A percentile compares a stretch with the other conserved stretches of the same genome.
These are phyloP conservation scores for Monilinia laxa DNA, from an alignment of 2,329 filamentous ascomycete species.

Conservation along the genomic window DNA sequence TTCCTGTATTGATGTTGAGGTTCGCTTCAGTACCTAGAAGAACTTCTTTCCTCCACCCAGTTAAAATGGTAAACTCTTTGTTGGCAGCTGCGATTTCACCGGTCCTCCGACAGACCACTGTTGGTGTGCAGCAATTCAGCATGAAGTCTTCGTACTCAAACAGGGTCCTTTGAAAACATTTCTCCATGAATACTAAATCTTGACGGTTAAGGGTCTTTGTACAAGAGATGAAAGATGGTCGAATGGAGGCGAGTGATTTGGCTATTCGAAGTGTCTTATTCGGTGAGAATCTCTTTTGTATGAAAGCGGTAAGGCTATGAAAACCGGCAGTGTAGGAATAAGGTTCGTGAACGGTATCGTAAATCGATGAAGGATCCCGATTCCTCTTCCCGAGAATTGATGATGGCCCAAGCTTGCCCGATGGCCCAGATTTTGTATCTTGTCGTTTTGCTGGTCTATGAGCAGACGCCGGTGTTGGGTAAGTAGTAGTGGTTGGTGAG, in stretches of 20 bases:
- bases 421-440: slow-evolving; percentile 30
- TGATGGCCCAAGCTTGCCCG: slow-evolving; percentile 36
- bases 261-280: slow-evolving; percentile 80
- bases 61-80: slow-evolving; percentile 94
- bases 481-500: slow-evolving; percentile 48
- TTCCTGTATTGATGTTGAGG: slow-evolving; percentile 71
- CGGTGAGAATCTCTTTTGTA: slow-evolving; percentile 74
- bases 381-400: slow-evolving; percentile 50
- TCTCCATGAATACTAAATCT: slow-evolving; percentile 96
- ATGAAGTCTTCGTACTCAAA: slow-evolving; percentile 94
- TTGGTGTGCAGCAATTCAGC: slow-evolving; percentile 82
- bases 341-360: slow-evolving; percentile 84
- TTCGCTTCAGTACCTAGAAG: slow-evolving; percentile 86
- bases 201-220: slow-evolving; percentile 84
- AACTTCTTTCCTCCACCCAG: slow-evolving; percentile 89
- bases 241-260: slow-evolving; percentile 82
- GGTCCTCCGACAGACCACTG: slow-evolving; percentile 85
- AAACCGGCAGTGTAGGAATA: slow-evolving; percentile 91
- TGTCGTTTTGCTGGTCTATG: slow-evolving; percentile 37
- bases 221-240: slow-evolving; percentile 89
- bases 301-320: slow-evolving; percentile 78
- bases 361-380: slow-evolving; percentile 79
- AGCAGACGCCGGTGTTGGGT: slow-evolving; percentile 26
- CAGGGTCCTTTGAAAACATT: slow-evolving; percentile 88
- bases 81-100: slow-evolving; percentile 94